Conservation (phyloP, 306 rosid species). For the Ormosia semicastrata region DNA sequence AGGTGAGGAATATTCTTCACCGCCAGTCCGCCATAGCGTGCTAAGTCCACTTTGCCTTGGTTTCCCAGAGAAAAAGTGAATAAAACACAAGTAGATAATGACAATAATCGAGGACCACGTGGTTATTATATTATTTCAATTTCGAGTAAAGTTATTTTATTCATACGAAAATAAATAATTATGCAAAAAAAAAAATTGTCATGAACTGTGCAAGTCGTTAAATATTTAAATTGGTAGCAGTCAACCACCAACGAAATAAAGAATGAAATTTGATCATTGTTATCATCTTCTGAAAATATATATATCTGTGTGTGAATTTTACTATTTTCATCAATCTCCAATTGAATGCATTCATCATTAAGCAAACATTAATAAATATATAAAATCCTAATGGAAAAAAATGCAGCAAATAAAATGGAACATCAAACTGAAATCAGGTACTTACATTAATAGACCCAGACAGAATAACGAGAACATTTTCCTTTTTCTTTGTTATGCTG, state of each 20-base stretch:
- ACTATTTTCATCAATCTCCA: background rate
- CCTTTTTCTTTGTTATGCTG: background rate
- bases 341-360: background rate
- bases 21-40: too few species aligned
- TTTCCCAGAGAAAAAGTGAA: background rate
- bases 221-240: background rate
- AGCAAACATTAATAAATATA: background rate
- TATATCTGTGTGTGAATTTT: too few species aligned
- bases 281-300: background rate
- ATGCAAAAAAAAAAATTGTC: too few species aligned
- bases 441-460: background rate
- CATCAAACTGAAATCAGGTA: background rate
- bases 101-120: background rate
- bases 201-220: background rate
- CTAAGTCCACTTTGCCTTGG: too few species aligned
- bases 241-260: background rate
- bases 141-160: too few species aligned
- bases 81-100: background rate
- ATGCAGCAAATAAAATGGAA: background rate
- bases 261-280: background rate
- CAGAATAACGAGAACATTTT: slow-evolving; percentile 1
- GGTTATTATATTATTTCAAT: background rate
- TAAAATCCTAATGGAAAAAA: background rate
- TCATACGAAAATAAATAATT: too few species aligned
- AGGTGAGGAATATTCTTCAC: background rate